A percentile compares a stretch with the other conserved stretches of the same genome.
Evolutionary conservation across 805 yeast genomes (phyloP).

Genomic region (Ogataea minuta): DNA sequence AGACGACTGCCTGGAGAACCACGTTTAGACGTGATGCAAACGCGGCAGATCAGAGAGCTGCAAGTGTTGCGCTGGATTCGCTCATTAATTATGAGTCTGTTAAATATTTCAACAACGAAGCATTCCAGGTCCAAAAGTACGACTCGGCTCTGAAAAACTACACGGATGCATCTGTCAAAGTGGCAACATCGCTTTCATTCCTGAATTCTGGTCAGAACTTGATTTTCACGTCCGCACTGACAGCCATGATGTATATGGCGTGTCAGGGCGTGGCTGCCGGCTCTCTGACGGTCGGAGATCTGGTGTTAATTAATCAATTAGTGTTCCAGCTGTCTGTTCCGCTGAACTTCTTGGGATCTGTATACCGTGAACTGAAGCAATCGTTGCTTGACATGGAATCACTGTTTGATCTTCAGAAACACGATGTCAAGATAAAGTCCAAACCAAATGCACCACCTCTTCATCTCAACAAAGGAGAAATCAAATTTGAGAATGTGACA

Average conservation of each 20-base stretch:
- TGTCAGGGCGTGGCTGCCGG: constrained; percentile 89
- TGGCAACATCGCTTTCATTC: constrained; percentile 80
- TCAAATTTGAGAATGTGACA: constrained; percentile 83
- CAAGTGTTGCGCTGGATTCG: constrained; percentile 90
- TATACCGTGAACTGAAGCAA: constrained; percentile 91
- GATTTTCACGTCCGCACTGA: constrained; percentile 83
- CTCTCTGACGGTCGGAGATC: constrained; percentile 84
- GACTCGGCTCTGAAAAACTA: constrained; percentile 70
- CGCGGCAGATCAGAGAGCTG: constrained; percentile 93
- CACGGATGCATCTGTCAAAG: constrained; percentile 71
- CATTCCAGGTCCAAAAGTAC: constrained; percentile 74
- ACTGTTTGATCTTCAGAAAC: constrained; percentile 77
- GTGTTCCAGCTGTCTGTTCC: constrained; percentile 97
- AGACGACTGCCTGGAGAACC: constrained; percentile 96
- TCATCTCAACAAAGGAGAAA: constrained; percentile 66
- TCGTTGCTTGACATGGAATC: constrained; percentile 95
- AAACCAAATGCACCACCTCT: constrained; percentile 62
- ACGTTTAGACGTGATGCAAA: constrained; percentile 86
- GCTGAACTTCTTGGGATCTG: constrained; percentile 90
- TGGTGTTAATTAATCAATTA: constrained; percentile 90
- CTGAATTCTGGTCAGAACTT: constrained; percentile 77
- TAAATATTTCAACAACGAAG: constrained; percentile 90
- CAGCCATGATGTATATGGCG: constrained; percentile 98
- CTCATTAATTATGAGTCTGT: constrained; percentile 93
- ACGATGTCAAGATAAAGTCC: constrained; percentile 65